phyloP scores from a whole-genome alignment of 345 rosid species.

The Lepidium didymum region DNA sequence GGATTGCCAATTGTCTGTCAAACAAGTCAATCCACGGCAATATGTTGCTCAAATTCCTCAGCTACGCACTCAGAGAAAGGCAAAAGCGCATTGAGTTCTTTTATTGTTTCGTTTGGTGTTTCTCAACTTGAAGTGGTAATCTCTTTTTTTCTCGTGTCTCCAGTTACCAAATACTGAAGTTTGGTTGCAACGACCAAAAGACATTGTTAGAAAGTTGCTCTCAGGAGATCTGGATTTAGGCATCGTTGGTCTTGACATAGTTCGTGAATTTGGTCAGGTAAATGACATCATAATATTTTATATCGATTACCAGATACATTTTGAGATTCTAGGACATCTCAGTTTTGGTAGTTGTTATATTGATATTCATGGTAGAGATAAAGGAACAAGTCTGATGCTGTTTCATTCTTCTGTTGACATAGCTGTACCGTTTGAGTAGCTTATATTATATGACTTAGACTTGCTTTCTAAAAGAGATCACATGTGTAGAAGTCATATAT shows the following conservation, averaged over 20 bases:
- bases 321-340: not conserved
- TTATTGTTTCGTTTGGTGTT: not conserved
- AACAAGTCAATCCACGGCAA: conserved; percentile 86
- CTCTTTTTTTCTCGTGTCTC: not conserved
- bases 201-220: conserved; percentile 71
- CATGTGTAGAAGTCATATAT: too few species aligned
- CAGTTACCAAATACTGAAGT: conserved; percentile 84
- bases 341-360: not conserved
- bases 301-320: not conserved
- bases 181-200: conserved; percentile 97
- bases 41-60: conserved; percentile 88
- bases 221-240: conserved; percentile 96
- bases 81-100: not conserved
- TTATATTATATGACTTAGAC: not conserved
- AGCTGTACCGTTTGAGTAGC: not conserved
- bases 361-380: not conserved
- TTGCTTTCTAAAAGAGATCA: not conserved
- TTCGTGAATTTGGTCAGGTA: conserved; percentile 84
- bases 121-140: not conserved
- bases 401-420: not conserved
- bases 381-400: not conserved
- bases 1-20: conserved; percentile 83
- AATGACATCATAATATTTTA: not conserved
- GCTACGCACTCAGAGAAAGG: conserved; percentile 29
- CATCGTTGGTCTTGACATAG: conserved; percentile 79